phyloP scores from a whole-genome alignment of 2,329 filamentous ascomycete species.

The Lasiodiplodia citricola region DNA sequence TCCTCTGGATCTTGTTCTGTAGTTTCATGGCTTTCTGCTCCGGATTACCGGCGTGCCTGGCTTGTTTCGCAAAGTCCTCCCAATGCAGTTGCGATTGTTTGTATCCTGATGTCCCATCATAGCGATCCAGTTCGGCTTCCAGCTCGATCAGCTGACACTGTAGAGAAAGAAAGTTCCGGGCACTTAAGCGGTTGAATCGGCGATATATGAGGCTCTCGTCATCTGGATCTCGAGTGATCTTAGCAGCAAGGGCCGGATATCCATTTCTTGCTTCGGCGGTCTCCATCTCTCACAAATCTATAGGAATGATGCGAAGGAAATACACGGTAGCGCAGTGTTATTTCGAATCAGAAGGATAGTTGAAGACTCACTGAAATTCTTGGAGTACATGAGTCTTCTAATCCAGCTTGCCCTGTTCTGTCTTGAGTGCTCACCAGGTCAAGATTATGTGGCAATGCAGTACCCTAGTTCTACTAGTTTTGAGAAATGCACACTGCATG shows the following conservation, averaged over 20 bases:
- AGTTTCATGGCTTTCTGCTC: not conserved
- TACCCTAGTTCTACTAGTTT: no score
- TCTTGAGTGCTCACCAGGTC: no score
- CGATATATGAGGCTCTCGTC: conserved; percentile 31
- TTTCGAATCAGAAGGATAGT: no score
- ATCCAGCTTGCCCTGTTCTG: no score
- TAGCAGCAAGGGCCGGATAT: not conserved
- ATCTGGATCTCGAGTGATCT: conserved; percentile 24
- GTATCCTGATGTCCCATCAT: not conserved
- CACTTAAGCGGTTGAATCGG: conserved; percentile 30
- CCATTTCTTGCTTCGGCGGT: not conserved
- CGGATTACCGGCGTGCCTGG: not conserved
- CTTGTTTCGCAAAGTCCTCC: not conserved
- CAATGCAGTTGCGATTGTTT: not conserved
- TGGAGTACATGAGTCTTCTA: no score
- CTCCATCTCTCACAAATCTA: not conserved
- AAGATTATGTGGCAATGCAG: no score
- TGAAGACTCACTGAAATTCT: no score
- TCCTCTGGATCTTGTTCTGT: not conserved
- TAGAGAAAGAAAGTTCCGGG: conserved; percentile 30
- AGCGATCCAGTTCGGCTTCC: not conserved
- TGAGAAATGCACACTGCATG: no score
- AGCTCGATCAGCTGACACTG: conserved; percentile 28
- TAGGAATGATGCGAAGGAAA: no score
- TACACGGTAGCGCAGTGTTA: no score